Conservation (phyloP, 768 basidiomycete genomes). For the Hydnomerulius pinastri region DNA sequence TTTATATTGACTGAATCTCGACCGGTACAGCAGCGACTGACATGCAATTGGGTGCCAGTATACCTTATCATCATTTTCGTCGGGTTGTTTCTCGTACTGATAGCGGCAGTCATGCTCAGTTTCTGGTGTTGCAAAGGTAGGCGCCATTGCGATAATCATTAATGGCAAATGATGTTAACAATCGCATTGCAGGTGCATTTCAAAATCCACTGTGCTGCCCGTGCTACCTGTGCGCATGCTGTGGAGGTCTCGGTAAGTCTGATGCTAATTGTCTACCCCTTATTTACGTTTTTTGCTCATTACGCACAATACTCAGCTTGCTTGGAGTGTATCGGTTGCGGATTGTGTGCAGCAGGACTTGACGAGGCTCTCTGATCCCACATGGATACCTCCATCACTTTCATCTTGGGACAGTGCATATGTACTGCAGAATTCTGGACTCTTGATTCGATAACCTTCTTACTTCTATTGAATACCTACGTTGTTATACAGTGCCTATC, state of each 20-base stretch:
- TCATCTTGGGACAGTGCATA: neutral
- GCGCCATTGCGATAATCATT: neutral
- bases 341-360: constrained; percentile 59
- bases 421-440: too few relatives aligned
- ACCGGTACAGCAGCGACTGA: neutral
- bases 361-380: constrained; percentile 25
- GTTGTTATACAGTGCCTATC: neutral
- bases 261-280: neutral
- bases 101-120: constrained; percentile 57
- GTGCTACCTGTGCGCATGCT: constrained; percentile 73
- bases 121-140: constrained; percentile 67
- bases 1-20: constrained; percentile 1
- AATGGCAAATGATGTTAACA: neutral
- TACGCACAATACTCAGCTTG: constrained; percentile 44
- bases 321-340: constrained; percentile 70
- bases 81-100: constrained; percentile 55
- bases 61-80: constrained; percentile 70
- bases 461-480: neutral
- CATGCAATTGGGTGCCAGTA: constrained; percentile 34
- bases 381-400: constrained; percentile 9
- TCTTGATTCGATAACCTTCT: too few relatives aligned
- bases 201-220: constrained; percentile 68
- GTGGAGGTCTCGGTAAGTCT: constrained; percentile 62
- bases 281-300: constrained; percentile 5
- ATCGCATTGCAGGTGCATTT: constrained; percentile 44